Conservation (phyloP, 257 asterid species). For the Asclepias syriaca region DNA sequence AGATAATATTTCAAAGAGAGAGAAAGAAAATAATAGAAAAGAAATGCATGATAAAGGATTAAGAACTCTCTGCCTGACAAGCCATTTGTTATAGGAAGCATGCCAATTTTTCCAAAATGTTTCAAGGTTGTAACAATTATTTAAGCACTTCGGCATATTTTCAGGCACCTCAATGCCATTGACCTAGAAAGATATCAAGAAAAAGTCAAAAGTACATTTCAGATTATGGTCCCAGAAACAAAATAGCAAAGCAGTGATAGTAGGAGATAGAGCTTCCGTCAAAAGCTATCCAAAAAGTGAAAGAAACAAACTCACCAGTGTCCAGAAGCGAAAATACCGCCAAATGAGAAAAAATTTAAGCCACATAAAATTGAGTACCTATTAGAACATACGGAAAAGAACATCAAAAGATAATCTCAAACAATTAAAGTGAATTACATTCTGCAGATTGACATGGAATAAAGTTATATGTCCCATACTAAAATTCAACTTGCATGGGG, state of each 20-base stretch:
- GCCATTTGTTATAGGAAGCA: constrained; percentile 98
- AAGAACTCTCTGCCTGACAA: constrained; percentile 57
- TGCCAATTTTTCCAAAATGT: constrained; percentile 98
- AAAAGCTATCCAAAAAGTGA: not conserved
- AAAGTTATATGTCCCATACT: not conserved
- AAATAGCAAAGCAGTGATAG: not conserved
- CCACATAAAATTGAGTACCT: constrained; percentile 99
- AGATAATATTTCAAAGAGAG: not conserved
- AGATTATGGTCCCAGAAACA: not conserved
- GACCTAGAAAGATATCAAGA: constrained; percentile 43
- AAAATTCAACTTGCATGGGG: not conserved
- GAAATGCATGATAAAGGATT: constrained; percentile 1
- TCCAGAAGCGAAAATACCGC: constrained; percentile 94
- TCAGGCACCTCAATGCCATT: constrained; percentile 93
- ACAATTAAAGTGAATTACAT: not conserved
- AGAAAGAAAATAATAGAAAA: constrained; percentile 1
- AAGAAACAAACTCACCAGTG: constrained; percentile 58
- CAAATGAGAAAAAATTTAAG: constrained; percentile 89
- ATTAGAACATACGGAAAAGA: constrained; percentile 14
- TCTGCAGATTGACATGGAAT: not conserved
- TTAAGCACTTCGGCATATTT: constrained; percentile 92
- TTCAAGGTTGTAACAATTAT: constrained; percentile 89
- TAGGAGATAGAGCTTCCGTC: not conserved
- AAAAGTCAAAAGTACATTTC: constrained; percentile 3
- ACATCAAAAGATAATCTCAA: not conserved